phyloP scores from a whole-genome alignment of 208 protist genomes.

The Trypanosoma congolense region DNA sequence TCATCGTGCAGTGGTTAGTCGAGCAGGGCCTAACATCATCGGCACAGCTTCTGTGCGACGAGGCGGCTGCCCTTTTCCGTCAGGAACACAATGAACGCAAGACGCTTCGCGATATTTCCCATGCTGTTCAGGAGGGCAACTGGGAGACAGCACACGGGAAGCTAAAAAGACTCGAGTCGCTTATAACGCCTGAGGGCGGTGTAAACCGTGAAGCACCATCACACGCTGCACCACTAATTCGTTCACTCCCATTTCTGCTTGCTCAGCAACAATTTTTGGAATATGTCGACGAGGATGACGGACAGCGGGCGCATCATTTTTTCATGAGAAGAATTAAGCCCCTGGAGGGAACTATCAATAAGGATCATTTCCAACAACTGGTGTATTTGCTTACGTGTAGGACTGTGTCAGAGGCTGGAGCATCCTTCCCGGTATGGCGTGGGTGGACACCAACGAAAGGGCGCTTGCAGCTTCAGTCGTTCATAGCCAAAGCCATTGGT shows the following conservation, averaged over 20 bases:
- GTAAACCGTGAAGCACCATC: constrained; percentile 3
- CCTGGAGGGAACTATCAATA: constrained; percentile 57
- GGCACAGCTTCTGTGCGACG: constrained; percentile 76
- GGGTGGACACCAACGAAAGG: constrained; percentile 66
- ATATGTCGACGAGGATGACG: constrained; percentile 72
- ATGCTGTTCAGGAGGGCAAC: constrained; percentile 62
- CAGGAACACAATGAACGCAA: constrained; percentile 75
- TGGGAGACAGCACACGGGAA: constrained; percentile 66
- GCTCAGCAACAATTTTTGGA: constrained; percentile 81
- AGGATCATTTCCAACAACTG: constrained; percentile 70
- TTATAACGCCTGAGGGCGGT: constrained; percentile 13
- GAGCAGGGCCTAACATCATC: constrained; percentile 70
- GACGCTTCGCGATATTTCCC: constrained; percentile 52
- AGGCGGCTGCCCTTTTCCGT: constrained; percentile 61
- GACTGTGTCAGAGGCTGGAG: constrained; percentile 54
- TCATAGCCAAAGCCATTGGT: constrained; percentile 50
- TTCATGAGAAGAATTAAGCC: constrained; percentile 83
- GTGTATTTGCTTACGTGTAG: constrained; percentile 81
- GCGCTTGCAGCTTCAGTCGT: constrained; percentile 52
- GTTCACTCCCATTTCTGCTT: constrained; percentile 63
- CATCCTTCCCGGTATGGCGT: constrained; percentile 64
- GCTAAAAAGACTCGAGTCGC: constrained; percentile 48
- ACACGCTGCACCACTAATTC: constrained; percentile 24
- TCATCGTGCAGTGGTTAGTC: constrained; percentile 69
- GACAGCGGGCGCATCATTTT: constrained; percentile 68